Conservation (phyloP, 805 yeast genomes). For the Zygosaccharomyces gambellarensis region DNA sequence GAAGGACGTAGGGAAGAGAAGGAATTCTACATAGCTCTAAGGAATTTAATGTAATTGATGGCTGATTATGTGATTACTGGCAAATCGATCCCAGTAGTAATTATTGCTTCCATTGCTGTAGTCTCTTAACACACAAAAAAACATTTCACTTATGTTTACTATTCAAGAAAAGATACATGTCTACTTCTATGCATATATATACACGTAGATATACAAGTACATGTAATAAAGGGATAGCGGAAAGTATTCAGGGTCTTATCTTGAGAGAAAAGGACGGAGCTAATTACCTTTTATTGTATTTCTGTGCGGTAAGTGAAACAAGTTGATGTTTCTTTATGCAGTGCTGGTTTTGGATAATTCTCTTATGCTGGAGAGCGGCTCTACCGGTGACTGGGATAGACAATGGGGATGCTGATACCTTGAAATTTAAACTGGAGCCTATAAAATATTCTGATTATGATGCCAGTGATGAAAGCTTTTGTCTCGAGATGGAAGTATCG, state of each 20-base stretch:
- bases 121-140: not conserved
- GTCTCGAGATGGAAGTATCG: slow-evolving; percentile 9
- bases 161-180: not conserved
- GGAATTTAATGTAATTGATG: not conserved
- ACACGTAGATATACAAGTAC: not conserved
- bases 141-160: not conserved
- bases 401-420: slow-evolving; percentile 1
- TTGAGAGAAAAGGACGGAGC: not conserved
- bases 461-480: slow-evolving; percentile 2
- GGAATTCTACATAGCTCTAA: not conserved
- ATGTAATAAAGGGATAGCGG: not conserved
- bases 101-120: not conserved
- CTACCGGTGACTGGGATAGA: slow-evolving; percentile 1
- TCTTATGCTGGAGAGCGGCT: slow-evolving; percentile 1
- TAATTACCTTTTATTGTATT: no score
- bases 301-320: no score
- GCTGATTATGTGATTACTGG: no score
- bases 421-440: slow-evolving; percentile 6
- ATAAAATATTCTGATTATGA: slow-evolving; percentile 7
- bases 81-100: not conserved
- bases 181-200: not conserved
- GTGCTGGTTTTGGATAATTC: slow-evolving; percentile 1
- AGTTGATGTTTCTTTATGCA: not conserved
- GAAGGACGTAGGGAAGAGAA: not conserved
- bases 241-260: not conserved